Base-by-base conservation (phyloP, 176 grass and related monocot species). In the Secale cereale region DNA sequence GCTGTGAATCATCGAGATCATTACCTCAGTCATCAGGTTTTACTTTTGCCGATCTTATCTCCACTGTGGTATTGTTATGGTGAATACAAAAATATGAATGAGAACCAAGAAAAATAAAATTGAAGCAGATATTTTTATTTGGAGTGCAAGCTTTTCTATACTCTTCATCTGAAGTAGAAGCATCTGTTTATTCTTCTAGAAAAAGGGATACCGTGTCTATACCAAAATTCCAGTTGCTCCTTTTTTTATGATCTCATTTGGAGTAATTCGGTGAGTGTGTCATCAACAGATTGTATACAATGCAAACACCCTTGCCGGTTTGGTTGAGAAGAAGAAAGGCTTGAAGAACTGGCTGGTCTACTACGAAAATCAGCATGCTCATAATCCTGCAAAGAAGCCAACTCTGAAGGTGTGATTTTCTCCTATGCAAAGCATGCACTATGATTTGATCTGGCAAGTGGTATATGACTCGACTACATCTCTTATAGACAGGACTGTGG, bases 331-430 rank as follows among this genome's bases (percentile, higher is more conserved):
- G 57, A 94, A 92, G 77, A 92, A 92, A 88, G 81, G 70, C 30
- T 70, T 98, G 80, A 84, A 92, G 83, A 98, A 98, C 68, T 98
- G 93, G 97, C 85, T 96, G 79, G 88, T 98, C 78, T 98, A 98
- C 84, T 98, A 96, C 8, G 91, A 98, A 87, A 98, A 98, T 43
- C 82, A 91, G 59, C 25, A 85, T 54, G 70, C 46, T 32, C 87
- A 88, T 85, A 85, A 86, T n/a, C 74, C 93, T 48, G 73, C 59
- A 73, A 93, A 86, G 79, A 88, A 74, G 50, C 93, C 90, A 81
- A 98, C 78, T 67, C 81, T 92, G 85, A 98, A 98, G 97, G 97
- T 95, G 81, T 20, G 13, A 19, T 26, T 62, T 74, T 54, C 28
- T 85, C 19, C 6, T 2, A 75, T 82, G 28, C 11, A 66, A 73